Base-by-base conservation (phyloP, 768 basidiomycete genomes). In the Boletus tylopilopsis region DNA sequence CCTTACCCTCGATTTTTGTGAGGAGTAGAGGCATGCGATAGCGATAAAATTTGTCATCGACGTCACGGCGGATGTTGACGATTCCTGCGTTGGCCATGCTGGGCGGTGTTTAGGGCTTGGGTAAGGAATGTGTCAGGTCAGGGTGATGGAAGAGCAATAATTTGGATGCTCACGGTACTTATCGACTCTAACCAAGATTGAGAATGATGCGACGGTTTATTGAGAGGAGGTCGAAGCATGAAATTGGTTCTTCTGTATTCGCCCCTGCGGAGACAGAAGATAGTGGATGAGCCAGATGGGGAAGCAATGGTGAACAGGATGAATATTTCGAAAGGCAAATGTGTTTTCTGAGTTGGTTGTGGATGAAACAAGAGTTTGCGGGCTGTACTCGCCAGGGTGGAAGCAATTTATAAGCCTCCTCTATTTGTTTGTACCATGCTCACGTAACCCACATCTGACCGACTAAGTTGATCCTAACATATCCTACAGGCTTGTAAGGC, bases 1-100 rank as follows among this genome's bases (percentile, higher is more conserved):
- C 96, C 71, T 94, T 94, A 62, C 96, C 96, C 74, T 99, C 96
- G 30, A 98, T 94, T 76, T 98, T 98, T 55, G 89, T 95, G 56
- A 82, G 79, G 54, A 99, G 81, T 51, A 94, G 68, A 48, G 96
- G 96, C 96, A 99, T 99, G 57, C 92, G 89, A 79, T 94, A 94
- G 59, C 91, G 91, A 70, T 94, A 94, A 68, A 94, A 94, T 71
- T 91, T 91, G 78, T 95, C 91, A 73, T 93, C 90, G 76, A 94
- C 90, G 74, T 94, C 92, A 62, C 92, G 89, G 72, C 92, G 88
- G 66, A 94, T 88, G 76, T 94, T 94, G 49, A 94, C 92, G 67
- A 85, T 76, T 71, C 82, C 84, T 69, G 82, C 69, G 57, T 59
- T 77, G 74, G 91, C 89, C 90, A 93, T 94, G 68, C 65, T 92